Evolutionary conservation across 2,329 filamentous ascomycete species (phyloP), one percentile per base, ranked within the genome.

Genomic region (Plenodomus lindquistii): DNA sequence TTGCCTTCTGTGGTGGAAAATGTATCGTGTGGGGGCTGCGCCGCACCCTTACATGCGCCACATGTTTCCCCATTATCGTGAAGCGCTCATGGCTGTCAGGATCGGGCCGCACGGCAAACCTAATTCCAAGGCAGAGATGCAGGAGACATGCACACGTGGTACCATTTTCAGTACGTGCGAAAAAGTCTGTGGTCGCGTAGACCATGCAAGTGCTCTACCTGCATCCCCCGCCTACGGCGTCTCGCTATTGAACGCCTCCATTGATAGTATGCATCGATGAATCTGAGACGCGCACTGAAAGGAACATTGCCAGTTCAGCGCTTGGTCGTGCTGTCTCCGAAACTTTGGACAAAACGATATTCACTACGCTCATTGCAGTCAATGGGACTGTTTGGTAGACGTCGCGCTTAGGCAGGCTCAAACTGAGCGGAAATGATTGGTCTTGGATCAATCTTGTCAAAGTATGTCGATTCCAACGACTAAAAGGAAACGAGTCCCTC

Each of bases 31-130:
- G 37, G 19, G 41, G 31, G 29, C 44, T 42, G 39, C 21, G 44
- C 27, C 27, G 27, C 27, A 31, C 6, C 27, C 27, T 31, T 31
- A 31, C 27, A 31, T 17, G 27, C 42, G 37, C 31, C 17, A 29
- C 17, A 7, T 31, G 17, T 29, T 37, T 18, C 41, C 36, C 16
- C 37, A 18, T 18, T 27, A 2, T 36, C 16, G 9, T 34, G 24
- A 15, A 37, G 40, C 40, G 43, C 40, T 50, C 44, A 22, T 17
- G 43, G 48, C 29, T 38, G 37, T 44, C 34, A 37, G 37, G 10
- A 9, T 15, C 17, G 15, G 41, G 10, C 41, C 29, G 15, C 31
- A 15, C 46, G 20, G 9, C 34, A 22, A 10, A 34, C 13, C 22
- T 2, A 20, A 18, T 7, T 13, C 10, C 11, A 13, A 19, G 11